Percentiles rank a stretch among this genome's conserved stretches.
Evolutionary conservation across 2,329 filamentous ascomycete genomes (phyloP).

Genomic region (Cordyceps cicadae): DNA sequence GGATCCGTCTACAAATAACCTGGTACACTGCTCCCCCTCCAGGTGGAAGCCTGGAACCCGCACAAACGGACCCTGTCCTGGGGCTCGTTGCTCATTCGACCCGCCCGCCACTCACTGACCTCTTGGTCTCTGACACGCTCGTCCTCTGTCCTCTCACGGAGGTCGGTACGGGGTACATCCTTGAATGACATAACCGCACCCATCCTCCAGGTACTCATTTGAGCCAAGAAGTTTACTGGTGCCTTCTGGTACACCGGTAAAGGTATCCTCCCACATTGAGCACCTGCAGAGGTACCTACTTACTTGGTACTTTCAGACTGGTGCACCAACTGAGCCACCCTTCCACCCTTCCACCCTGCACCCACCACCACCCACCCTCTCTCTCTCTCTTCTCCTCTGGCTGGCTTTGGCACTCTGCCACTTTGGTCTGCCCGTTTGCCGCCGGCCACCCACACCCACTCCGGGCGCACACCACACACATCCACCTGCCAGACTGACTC

Average conservation of each 20-base stretch:
- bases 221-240: not conserved
- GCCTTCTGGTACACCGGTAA: not conserved
- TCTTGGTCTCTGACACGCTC: conserved; percentile 8
- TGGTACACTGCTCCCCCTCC: not conserved
- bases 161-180: not conserved
- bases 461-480: not conserved
- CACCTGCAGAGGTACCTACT: not conserved
- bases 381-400: not conserved
- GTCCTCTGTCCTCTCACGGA: not conserved
- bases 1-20: not conserved
- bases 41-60: conserved; percentile 2
- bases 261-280: not conserved
- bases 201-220: not conserved
- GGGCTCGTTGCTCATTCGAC: conserved; percentile 5
- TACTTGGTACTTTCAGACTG: not conserved
- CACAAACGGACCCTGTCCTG: conserved; percentile 5
- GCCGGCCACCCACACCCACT: not conserved
- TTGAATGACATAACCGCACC: not conserved
- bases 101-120: conserved; percentile 6
- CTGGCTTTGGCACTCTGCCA: not conserved
- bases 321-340: not conserved
- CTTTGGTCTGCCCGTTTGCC: not conserved
- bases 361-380: not conserved
- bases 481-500: conserved; percentile 1
- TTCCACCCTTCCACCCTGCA: not conserved